Evolutionary conservation across 192 early-diverging fungal genomes (phyloP).

Genomic region (Coemansia sp.): DNA sequence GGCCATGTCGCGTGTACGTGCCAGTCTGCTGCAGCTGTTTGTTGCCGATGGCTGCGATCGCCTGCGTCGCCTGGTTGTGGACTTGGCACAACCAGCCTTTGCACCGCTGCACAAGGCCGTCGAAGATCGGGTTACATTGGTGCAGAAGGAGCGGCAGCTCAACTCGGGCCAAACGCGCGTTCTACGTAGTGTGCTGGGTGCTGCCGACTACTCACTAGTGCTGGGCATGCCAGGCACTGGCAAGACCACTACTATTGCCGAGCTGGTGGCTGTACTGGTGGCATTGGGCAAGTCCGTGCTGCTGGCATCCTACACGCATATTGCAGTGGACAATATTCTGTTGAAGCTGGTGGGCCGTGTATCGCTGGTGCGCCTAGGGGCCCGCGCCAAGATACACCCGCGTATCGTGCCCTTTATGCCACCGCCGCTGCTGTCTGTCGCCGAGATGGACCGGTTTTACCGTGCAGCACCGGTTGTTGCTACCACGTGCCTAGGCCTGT

Average conservation of each 20-base stretch:
- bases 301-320: slow-evolving; percentile 85
- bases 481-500: slow-evolving; percentile 83
- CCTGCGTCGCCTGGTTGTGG: slow-evolving; percentile 70
- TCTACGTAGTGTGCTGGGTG: slow-evolving; percentile 64
- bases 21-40: slow-evolving; percentile 75
- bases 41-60: slow-evolving; percentile 47
- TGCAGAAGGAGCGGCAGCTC: slow-evolving; percentile 38
- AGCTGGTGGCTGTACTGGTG: slow-evolving; percentile 67
- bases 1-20: slow-evolving; percentile 62
- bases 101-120: slow-evolving; percentile 9
- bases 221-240: slow-evolving; percentile 97
- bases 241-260: slow-evolving; percentile 85
- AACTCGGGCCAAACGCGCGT: slow-evolving; percentile 70
- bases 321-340: slow-evolving; percentile 88
- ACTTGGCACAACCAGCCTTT: slow-evolving; percentile 67
- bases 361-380: slow-evolving; percentile 74
- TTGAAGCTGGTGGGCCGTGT: slow-evolving; percentile 61
- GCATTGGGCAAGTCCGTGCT: slow-evolving; percentile 67
- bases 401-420: slow-evolving; percentile 34
- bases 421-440: slow-evolving; percentile 50
- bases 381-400: slow-evolving; percentile 55
- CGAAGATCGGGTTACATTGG: slow-evolving; percentile 5
- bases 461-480: slow-evolving; percentile 66
- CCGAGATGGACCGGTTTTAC: slow-evolving; percentile 56
- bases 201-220: slow-evolving; percentile 82